Evolutionary conservation across 768 basidiomycete genomes (phyloP).

Genomic region (Lactifluus subvellereus): DNA sequence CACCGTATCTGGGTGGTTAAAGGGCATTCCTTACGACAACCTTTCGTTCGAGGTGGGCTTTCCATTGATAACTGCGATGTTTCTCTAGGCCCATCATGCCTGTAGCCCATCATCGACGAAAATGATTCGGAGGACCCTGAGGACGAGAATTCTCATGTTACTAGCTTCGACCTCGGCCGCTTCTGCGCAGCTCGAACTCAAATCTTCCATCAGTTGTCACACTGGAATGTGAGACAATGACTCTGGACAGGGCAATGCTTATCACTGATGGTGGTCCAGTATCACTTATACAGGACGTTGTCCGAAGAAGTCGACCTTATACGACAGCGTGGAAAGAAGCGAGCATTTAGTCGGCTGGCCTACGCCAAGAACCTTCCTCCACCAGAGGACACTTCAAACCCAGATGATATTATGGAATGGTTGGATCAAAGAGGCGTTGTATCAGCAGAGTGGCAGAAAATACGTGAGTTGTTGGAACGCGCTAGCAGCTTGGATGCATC

Average conservation of each 20-base stretch:
- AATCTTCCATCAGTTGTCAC: slow-evolving; percentile 66
- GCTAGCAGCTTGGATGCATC: slow-evolving; percentile 58
- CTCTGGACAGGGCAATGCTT: not conserved
- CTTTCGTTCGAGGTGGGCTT: slow-evolving; percentile 56
- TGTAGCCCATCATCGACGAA: slow-evolving; percentile 17
- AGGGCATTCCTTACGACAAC: slow-evolving; percentile 65
- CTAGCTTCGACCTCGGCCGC: slow-evolving; percentile 58
- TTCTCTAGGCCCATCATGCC: not conserved
- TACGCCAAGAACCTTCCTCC: slow-evolving; percentile 45
- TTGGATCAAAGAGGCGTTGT: slow-evolving; percentile 65
- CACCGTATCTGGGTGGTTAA: slow-evolving; percentile 53
- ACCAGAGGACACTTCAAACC: slow-evolving; percentile 61
- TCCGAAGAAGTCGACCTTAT: slow-evolving; percentile 53
- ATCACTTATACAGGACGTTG: slow-evolving; percentile 57
- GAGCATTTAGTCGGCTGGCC: slow-evolving; percentile 54
- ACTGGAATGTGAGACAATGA: slow-evolving; percentile 67
- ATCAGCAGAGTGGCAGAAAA: slow-evolving; percentile 60
- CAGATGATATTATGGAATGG: slow-evolving; percentile 81
- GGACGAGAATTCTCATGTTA: slow-evolving; percentile 20
- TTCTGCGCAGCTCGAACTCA: slow-evolving; percentile 68
- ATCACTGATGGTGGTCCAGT: slow-evolving; percentile 35
- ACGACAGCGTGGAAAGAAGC: slow-evolving; percentile 35
- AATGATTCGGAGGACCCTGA: slow-evolving; percentile 28
- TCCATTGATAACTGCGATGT: not conserved
- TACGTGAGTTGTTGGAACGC: slow-evolving; percentile 69